Evolutionary conservation across 2,329 filamentous ascomycete genomes (phyloP), one percentile per base, ranked within the genome.

Genomic region (Monilinia vaccinii-corymbosi): DNA sequence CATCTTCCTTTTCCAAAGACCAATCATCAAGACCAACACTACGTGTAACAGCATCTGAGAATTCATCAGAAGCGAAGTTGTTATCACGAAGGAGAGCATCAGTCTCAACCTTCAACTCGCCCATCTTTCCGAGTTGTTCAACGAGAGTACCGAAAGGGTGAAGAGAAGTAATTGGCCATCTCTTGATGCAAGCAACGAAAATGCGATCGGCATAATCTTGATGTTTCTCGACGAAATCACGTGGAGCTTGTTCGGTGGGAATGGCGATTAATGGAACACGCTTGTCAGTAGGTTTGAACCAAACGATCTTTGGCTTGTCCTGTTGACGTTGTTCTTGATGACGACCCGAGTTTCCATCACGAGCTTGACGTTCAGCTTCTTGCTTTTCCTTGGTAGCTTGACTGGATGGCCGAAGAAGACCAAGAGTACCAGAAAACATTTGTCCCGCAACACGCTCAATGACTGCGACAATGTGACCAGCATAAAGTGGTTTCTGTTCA

Each of bases 201-300:
- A 99, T 99, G 70, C 91, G 88, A 76, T 96, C 95, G 60, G 93
- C 91, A 70, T 97, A 99, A 34, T 97, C 91, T 74, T 96, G 91
- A 74, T 99, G 94, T 75, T 94, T 96, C 78, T 99, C 94, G 32
- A 99, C 94, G 70, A 99, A 99, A 76, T 97, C 94, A 40, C 91
- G 88, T 23, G 94, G 94, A 10, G 94, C 94, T 76, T 99, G 94
- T 74, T 99, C 94, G 3, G 94, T 99, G 1, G 94, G 94, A 65
- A 99, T 99, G 58, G 94, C 94, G 74, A 99, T 99, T 66, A 99
- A 80, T 53, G 94, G 94, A 51, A 99, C 94, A 71, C 94, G 91
- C 83, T 99, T 97, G 77, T 99, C 94, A 1, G 94, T 99, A 61
- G 94, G 94, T 80, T 99, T 99, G 79, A 99, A 99, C 94, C 94